These are phyloP conservation scores for Steccherinum ochraceum DNA, from an alignment of 768 basidiomycete genomes.

Conservation along the genomic window DNA sequence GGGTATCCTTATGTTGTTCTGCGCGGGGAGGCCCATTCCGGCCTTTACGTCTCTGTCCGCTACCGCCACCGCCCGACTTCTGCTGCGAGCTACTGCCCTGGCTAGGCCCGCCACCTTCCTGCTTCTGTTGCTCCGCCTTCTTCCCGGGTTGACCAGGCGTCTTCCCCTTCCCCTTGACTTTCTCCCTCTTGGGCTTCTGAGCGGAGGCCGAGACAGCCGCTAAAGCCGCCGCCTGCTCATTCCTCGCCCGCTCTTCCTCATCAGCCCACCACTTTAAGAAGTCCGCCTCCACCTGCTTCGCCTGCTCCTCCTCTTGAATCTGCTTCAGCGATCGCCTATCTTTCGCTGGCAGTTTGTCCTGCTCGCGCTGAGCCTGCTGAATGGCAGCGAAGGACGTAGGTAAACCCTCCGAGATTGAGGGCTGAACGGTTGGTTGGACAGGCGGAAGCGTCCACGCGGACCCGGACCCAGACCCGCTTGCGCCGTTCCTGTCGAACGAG, in stretches of 20 bases:
- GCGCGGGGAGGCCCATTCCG: neutral
- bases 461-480: conserved; percentile 51
- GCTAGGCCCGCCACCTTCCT: neutral
- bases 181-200: neutral
- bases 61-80: neutral
- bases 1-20: no score
- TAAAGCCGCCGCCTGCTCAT: conserved; percentile 31
- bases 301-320: conserved; percentile 82
- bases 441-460: conserved; percentile 65
- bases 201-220: neutral
- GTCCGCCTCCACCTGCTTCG: conserved; percentile 60
- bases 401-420: conserved; percentile 18
- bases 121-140: neutral
- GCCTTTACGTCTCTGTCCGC: neutral
- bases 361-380: conserved; percentile 68
- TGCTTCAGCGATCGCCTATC: conserved; percentile 65
- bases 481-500: conserved; percentile 15
- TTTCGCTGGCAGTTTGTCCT: conserved; percentile 33
- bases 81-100: neutral
- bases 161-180: neutral
- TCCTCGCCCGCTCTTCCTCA: conserved; percentile 68
- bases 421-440: conserved; percentile 37
- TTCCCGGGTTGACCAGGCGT: neutral
- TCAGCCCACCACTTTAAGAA: conserved; percentile 88
- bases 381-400: conserved; percentile 75